Evolutionary conservation across 1,284 basidiomycete genomes (phyloP).

Genomic region (Meira miltonrushii): DNA sequence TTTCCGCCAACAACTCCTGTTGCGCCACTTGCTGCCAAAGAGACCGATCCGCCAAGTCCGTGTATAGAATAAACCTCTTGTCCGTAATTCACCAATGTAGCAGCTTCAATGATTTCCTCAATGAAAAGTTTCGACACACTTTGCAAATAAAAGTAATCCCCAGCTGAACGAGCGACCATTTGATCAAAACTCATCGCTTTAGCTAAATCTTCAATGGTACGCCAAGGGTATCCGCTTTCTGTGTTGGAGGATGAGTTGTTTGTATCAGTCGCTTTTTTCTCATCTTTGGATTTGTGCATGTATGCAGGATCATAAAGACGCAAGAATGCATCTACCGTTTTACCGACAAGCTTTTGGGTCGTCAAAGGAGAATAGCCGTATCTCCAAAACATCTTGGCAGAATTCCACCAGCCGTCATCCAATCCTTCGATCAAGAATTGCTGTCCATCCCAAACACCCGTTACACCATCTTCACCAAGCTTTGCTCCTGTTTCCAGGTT

Average conservation of each 20-base stretch:
- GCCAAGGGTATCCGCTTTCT: slow-evolving; percentile 57
- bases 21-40: slow-evolving; percentile 69
- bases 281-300: slow-evolving; percentile 53
- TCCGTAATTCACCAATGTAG: slow-evolving; percentile 80
- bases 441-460: slow-evolving; percentile 71
- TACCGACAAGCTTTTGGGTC: slow-evolving; percentile 51
- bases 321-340: slow-evolving; percentile 59
- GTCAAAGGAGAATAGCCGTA: slow-evolving; percentile 71
- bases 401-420: slow-evolving; percentile 44
- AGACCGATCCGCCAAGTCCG: slow-evolving; percentile 69
- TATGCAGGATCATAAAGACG: slow-evolving; percentile 62
- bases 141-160: slow-evolving; percentile 47
- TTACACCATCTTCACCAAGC: slow-evolving; percentile 14
- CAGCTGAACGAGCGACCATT: slow-evolving; percentile 18
- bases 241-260: background rate
- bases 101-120: slow-evolving; percentile 74
- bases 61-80: slow-evolving; percentile 70
- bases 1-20: slow-evolving; percentile 73
- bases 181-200: slow-evolving; percentile 59
- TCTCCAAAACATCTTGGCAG: slow-evolving; percentile 58
- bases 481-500: slow-evolving; percentile 10
- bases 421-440: slow-evolving; percentile 45
- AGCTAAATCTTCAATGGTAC: slow-evolving; percentile 62
- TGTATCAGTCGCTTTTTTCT: background rate
- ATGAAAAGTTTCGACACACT: slow-evolving; percentile 47